Conservation (phyloP, 1,284 basidiomycete species). For the Trichosporon ovoides region DNA sequence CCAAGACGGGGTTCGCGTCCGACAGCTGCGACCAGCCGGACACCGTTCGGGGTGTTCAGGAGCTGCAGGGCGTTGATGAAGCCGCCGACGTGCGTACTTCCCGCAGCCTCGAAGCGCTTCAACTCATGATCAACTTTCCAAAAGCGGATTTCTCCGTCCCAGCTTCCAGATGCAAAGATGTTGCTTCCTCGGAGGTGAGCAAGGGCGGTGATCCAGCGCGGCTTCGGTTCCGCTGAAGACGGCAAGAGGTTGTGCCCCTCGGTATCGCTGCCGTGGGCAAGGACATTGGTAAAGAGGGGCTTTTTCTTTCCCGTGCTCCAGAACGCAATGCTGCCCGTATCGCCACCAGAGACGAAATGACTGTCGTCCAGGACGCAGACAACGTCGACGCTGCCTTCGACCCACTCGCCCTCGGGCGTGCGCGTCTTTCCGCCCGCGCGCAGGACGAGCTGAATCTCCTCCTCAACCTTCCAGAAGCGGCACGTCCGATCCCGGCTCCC, state of each 20-base stretch:
- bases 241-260: slow-evolving; percentile 48
- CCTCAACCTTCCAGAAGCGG: slow-evolving; percentile 93
- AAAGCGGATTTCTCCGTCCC: slow-evolving; percentile 79
- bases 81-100: slow-evolving; percentile 62
- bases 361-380: slow-evolving; percentile 92
- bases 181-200: slow-evolving; percentile 81
- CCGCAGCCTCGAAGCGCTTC: slow-evolving; percentile 61
- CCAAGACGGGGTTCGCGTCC: slow-evolving; percentile 85
- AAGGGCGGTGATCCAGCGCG: slow-evolving; percentile 86
- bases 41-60: slow-evolving; percentile 54
- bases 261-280: slow-evolving; percentile 67
- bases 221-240: slow-evolving; percentile 65
- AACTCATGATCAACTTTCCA: slow-evolving; percentile 79
- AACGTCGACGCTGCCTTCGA: slow-evolving; percentile 88
- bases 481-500: slow-evolving; percentile 87
- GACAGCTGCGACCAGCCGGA: slow-evolving; percentile 60
- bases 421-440: slow-evolving; percentile 74
- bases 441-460: slow-evolving; percentile 94
- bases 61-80: slow-evolving; percentile 88
- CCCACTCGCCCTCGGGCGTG: slow-evolving; percentile 37
- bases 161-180: slow-evolving; percentile 86
- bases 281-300: slow-evolving; percentile 73
- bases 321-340: slow-evolving; percentile 85
- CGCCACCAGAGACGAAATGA: slow-evolving; percentile 88
- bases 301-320: slow-evolving; percentile 97